Base-by-base conservation (phyloP, 768 basidiomycete genomes). In the Russula virescens region DNA sequence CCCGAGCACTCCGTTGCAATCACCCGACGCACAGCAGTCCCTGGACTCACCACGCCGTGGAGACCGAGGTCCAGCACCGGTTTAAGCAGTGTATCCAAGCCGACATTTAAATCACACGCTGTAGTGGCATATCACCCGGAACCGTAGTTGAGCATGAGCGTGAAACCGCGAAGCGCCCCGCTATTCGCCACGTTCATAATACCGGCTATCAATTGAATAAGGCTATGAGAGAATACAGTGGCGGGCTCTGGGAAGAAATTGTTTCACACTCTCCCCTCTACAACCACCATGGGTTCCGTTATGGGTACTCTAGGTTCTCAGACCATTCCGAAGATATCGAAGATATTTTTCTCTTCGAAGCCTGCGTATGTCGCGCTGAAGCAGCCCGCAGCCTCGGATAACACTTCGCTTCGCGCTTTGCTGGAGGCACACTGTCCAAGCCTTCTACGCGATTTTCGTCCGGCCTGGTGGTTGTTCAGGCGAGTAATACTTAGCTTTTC, bases 391-490 rank as follows among this genome's bases (percentile, higher is more conserved):
- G 23, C 28, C 1, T 51, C 55, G 13, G 53, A 64, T 26, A 55
- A 58, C 10, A 60, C 66, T n/a, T 57, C 68, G 0, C 62, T 75
- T 34, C 64, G 64, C 19, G 68, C 63, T 9, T 64, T 73, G 48
- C 60, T 75, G 0, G 64, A 69, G 49, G 31, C 45, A 34, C 51
- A 68, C 11, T 73, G 72, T 48, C 73, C 73, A 10, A 73, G 69
- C 43, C 59, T 75, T 42, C 65, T 65, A 48, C 60, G 66, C n/a
- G 50, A 56, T 28, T 75, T 71, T 62, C 58, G 63, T 16, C 71
- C 73, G 11, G 68, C 73, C 3, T 70, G 70, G 73, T 75, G 72
- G 74, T 65, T 74, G 11, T 67, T 64, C 45, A 72, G 60, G 73
- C 71, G 49, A 53, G 71, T 59, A 11, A 53, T 43, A 28, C 35